phyloP scores from a whole-genome alignment of 2,329 filamentous ascomycete species.

The Cytospora paraplurivora region DNA sequence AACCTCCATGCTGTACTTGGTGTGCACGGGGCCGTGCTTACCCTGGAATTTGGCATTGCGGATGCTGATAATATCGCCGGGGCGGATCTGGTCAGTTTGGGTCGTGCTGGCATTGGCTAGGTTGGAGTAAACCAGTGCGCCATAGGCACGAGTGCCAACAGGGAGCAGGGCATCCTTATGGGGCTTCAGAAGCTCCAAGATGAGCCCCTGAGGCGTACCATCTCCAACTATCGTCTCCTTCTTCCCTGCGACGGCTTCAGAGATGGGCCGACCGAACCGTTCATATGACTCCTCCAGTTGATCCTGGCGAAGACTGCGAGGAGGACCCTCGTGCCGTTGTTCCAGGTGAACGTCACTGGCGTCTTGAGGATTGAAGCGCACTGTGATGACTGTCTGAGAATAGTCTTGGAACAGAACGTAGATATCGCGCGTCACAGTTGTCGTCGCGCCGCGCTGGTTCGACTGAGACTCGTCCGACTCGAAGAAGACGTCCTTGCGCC shows the following conservation, averaged over 20 bases:
- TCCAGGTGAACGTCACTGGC: constrained; percentile 73
- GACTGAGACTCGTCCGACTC: constrained; percentile 79
- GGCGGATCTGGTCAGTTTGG: constrained; percentile 88
- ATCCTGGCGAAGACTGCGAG: constrained; percentile 81
- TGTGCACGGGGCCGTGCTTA: constrained; percentile 92
- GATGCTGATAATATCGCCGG: constrained; percentile 88
- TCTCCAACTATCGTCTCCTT: constrained; percentile 83
- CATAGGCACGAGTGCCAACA: constrained; percentile 86
- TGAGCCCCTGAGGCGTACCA: constrained; percentile 74
- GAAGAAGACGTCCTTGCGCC: constrained; percentile 78
- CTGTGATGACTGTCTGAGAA: constrained; percentile 87
- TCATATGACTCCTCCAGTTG: constrained; percentile 87
- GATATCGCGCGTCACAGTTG: constrained; percentile 74
- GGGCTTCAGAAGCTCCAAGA: constrained; percentile 77
- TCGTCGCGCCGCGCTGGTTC: constrained; percentile 69
- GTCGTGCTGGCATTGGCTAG: constrained; percentile 90
- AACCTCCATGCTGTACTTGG: constrained; percentile 87
- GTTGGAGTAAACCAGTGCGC: constrained; percentile 91
- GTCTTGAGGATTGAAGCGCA: constrained; percentile 75
- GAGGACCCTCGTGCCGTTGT: constrained; percentile 84
- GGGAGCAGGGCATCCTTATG: constrained; percentile 75
- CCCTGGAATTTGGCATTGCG: constrained; percentile 94
- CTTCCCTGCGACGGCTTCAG: constrained; percentile 67
- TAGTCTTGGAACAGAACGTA: constrained; percentile 95
- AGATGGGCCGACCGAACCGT: constrained; percentile 77